Evolutionary conservation across 306 rosid genomes (phyloP), one percentile per base, ranked within the genome.

Genomic region (Fragaria vesca): DNA sequence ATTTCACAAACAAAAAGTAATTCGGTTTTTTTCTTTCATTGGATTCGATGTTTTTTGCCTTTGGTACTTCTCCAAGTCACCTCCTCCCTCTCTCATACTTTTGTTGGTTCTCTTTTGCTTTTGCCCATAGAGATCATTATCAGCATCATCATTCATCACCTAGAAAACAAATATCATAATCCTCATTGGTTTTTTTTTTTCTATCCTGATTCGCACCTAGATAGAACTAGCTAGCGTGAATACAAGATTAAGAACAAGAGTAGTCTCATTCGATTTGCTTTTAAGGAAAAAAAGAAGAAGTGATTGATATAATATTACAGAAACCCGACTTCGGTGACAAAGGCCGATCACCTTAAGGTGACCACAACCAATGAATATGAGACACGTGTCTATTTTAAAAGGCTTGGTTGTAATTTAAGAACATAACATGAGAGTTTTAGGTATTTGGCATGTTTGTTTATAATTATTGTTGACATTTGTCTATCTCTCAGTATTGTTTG

Each of bases 21-120:
- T 36, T 28, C 63, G 20, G n/a, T 42, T 36, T 13, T 43, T 63
- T 72, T 72, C 82, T 77, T 75, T 66, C 87, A 62, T 92, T 47
- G 96, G 97, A 90, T 92, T 91, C 92, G 51, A 57, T n/a, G n/a
- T 86, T 82, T 77, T 85, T 80, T 75, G 45, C 76, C 75, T 83
- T 78, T 79, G 82, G 74, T 80, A 73, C 80, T 84, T 87, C 83
- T 80, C 46, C 80, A 85, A 83, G 74, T 52, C 81, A 81, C 68
- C 75, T 18, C n/a, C 46, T 2, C n/a, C 15, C 40, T 61, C 67
- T 26, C 21, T 65, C 45, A 16, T 38, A 47, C 75, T 51, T 80
- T 72, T 18, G 20, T 48, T 15, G 3, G 66, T 3, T 66, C 26
- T 68, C 71, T 78, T 20, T 54, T 32, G 40, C 80, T 80, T 78